Conservation (phyloP, 2,329 filamentous ascomycete genomes). For the Botryosphaeria agaves region DNA sequence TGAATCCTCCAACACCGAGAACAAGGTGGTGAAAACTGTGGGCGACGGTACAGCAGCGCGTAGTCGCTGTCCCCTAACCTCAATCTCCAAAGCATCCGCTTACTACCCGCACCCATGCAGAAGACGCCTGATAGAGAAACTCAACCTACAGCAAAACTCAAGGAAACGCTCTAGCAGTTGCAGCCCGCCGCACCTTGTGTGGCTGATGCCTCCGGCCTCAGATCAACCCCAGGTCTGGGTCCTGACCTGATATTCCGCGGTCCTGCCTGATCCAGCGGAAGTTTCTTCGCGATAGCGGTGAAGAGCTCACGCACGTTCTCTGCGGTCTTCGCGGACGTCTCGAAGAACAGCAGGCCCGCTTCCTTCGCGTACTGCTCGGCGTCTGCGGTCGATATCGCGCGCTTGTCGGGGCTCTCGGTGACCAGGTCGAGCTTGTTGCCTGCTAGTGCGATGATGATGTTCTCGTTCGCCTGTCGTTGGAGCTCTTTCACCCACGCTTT, state of each 20-base stretch:
- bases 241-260: conserved; percentile 60
- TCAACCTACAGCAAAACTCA: not conserved
- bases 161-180: conserved; percentile 36
- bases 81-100: not conserved
- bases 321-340: conserved; percentile 93
- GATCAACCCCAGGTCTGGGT: conserved; percentile 46
- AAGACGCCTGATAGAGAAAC: not conserved
- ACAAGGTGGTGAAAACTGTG: too few species aligned
- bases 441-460: conserved; percentile 95
- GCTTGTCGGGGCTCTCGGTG: conserved; percentile 86
- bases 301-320: conserved; percentile 94
- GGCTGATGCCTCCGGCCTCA: conserved; percentile 43
- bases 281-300: conserved; percentile 93
- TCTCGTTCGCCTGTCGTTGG: conserved; percentile 96
- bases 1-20: too few species aligned
- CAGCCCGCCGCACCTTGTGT: conserved; percentile 43
- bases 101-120: not conserved
- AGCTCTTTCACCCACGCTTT: conserved; percentile 99
- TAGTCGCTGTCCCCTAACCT: too few species aligned
- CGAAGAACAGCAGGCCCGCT: conserved; percentile 90
- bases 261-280: conserved; percentile 91
- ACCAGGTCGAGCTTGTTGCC: conserved; percentile 97
- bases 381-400: conserved; percentile 73
- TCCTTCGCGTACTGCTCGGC: conserved; percentile 92
- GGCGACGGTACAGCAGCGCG: too few species aligned